Conservation (phyloP, 1,139 yeast genomes). For the Arxiozyma slooffiae region DNA sequence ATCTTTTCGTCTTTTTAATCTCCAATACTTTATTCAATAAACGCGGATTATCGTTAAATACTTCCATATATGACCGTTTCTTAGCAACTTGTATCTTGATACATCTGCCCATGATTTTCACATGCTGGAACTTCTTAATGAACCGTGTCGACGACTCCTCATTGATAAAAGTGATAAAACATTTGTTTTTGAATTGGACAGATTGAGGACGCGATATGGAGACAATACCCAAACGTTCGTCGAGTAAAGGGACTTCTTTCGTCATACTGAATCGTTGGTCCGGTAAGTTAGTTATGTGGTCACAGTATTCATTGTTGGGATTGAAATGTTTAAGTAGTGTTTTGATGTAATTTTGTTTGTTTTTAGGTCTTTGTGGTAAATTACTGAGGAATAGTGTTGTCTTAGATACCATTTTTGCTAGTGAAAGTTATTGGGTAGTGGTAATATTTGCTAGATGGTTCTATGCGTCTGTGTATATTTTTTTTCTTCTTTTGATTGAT, state of each 20-base stretch:
- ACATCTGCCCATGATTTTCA: conserved; percentile 44
- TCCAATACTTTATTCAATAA: conserved; percentile 14
- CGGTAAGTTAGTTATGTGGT: conserved; percentile 8
- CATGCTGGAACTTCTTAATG: conserved; percentile 33
- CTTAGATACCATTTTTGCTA: background rate
- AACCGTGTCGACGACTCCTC: conserved; percentile 43
- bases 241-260: conserved; percentile 10
- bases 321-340: conserved; percentile 16
- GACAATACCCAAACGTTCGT: conserved; percentile 15
- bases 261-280: conserved; percentile 9
- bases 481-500: too few species aligned
- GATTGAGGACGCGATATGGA: conserved; percentile 17
- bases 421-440: background rate
- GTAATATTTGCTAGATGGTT: too few species aligned
- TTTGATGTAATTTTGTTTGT: conserved; percentile 15
- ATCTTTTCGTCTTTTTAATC: conserved; percentile 4
- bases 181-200: conserved; percentile 64
- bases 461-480: too few species aligned
- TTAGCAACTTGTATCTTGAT: conserved; percentile 40
- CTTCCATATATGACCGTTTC: conserved; percentile 25
- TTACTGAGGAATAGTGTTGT: conserved; percentile 17
- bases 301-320: conserved; percentile 13
- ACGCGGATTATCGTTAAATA: conserved; percentile 14
- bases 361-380: conserved; percentile 23
- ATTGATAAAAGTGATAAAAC: conserved; percentile 58